A percentile compares a stretch with the other conserved stretches of the same genome.
phyloP scores from a whole-genome alignment of 768 basidiomycete genomes.

The Trametes meyenii region DNA sequence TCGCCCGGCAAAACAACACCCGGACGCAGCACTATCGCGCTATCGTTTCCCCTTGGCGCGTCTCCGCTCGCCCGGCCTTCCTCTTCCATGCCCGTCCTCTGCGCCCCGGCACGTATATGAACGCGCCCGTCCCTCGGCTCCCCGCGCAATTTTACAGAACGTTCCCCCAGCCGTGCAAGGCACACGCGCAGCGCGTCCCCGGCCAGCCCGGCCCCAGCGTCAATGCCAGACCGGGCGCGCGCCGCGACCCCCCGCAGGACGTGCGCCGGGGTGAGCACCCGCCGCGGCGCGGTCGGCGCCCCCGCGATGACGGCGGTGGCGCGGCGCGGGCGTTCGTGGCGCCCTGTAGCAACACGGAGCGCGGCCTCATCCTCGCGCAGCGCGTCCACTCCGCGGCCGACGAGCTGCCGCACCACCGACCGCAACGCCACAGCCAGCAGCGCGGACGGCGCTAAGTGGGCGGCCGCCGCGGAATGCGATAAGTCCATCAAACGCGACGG shows the following conservation, averaged over 20 bases:
- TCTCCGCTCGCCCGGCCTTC: conserved; percentile 3
- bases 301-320: conserved; percentile 25
- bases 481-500: background rate
- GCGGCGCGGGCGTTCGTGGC: conserved; percentile 19
- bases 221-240: conserved; percentile 4
- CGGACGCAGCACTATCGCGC: conserved; percentile 11
- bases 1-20: conserved; percentile 2
- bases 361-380: conserved; percentile 37
- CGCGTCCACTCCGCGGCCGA: conserved; percentile 38
- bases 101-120: conserved; percentile 9
- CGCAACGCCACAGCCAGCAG: conserved; percentile 39
- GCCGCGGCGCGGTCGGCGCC: conserved; percentile 15
- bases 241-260: conserved; percentile 40
- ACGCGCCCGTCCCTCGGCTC: conserved; percentile 1
- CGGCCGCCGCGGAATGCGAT: conserved; percentile 27
- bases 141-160: conserved; percentile 1
- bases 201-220: conserved; percentile 3
- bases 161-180: conserved; percentile 36
- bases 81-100: background rate
- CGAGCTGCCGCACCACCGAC: conserved; percentile 38
- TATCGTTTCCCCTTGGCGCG: background rate
- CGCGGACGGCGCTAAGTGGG: conserved; percentile 39
- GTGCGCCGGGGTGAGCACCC: conserved; percentile 43
- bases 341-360: conserved; percentile 16
- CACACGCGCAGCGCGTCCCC: conserved; percentile 32